These are phyloP conservation scores for Botrytis hyacinthi DNA, from an alignment of 2,329 filamentous ascomycete genomes.

Conservation along the genomic window DNA sequence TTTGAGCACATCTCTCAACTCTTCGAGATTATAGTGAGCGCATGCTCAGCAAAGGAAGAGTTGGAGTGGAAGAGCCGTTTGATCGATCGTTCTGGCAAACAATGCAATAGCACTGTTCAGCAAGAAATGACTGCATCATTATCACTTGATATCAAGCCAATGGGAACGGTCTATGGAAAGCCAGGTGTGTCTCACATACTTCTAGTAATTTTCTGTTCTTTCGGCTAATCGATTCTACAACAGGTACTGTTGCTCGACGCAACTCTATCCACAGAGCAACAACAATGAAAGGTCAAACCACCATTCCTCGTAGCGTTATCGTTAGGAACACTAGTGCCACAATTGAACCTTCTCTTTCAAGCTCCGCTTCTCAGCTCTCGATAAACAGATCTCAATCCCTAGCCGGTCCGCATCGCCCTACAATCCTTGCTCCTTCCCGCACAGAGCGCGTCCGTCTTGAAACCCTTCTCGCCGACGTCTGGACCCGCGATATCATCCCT, in stretches of 20 bases:
- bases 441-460: conserved; percentile 78
- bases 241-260: conserved; percentile 61
- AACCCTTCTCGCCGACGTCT: conserved; percentile 70
- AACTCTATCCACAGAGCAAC: conserved; percentile 78
- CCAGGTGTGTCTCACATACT: conserved; percentile 49
- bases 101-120: conserved; percentile 48
- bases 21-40: conserved; percentile 83
- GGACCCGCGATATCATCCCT: conserved; percentile 77
- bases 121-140: conserved; percentile 60
- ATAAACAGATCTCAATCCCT: conserved; percentile 80
- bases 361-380: conserved; percentile 44
- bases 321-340: conserved; percentile 79
- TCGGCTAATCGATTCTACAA: not conserved
- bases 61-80: conserved; percentile 75
- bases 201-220: not conserved
- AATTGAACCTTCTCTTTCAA: conserved; percentile 46
- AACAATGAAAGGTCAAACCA: conserved; percentile 64
- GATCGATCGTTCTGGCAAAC: conserved; percentile 48
- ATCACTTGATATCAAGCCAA: conserved; percentile 66
- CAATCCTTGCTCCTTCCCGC: conserved; percentile 70
- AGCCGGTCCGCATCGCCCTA: conserved; percentile 64
- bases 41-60: conserved; percentile 79
- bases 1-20: conserved; percentile 76
- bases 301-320: conserved; percentile 71
- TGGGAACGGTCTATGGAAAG: conserved; percentile 74